Conservation (phyloP, 257 asterid species). For the Solanum etuberosum region DNA sequence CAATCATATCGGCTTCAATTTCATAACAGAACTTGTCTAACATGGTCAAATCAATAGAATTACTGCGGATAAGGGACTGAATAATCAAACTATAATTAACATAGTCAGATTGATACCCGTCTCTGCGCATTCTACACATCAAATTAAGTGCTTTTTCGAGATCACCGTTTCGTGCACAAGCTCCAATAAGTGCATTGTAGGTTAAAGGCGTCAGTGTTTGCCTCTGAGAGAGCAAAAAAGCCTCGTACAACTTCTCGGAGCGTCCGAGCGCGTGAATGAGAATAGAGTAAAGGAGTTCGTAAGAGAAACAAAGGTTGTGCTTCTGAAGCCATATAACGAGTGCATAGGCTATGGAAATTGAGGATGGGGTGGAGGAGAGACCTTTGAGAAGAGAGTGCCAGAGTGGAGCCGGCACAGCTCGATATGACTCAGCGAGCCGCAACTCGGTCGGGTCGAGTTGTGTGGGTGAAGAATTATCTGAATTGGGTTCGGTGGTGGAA, state of each 20-base stretch:
- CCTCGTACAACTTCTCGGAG: conserved; percentile 77
- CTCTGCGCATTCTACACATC: conserved; percentile 78
- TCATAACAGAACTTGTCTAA: conserved; percentile 57
- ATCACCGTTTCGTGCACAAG: conserved; percentile 87
- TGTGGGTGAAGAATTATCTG: conserved; percentile 29
- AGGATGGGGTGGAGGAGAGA: conserved; percentile 50
- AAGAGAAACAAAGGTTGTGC: conserved; percentile 80
- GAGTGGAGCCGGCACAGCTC: conserved; percentile 81
- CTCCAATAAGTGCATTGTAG: conserved; percentile 88
- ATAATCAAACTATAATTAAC: conserved; percentile 82
- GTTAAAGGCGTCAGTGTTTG: conserved; percentile 75
- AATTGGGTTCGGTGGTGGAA: conserved; percentile 17
- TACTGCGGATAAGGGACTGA: conserved; percentile 59
- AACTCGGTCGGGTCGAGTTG: conserved; percentile 47
- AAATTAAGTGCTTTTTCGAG: conserved; percentile 76
- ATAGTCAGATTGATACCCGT: conserved; percentile 79
- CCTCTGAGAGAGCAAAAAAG: conserved; percentile 75
- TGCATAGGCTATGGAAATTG: conserved; percentile 51
- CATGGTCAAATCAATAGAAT: conserved; percentile 38
- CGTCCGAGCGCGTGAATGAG: conserved; percentile 74
- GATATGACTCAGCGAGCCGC: conserved; percentile 57
- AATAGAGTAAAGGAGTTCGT: conserved; percentile 80
- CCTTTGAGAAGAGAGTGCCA: conserved; percentile 89
- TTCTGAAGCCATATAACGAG: conserved; percentile 76
- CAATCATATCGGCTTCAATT: conserved; percentile 66